Percentiles rank a stretch among this genome's conserved stretches.
phyloP scores from a whole-genome alignment of 2,329 filamentous ascomycete genomes.

The Blastomyces percursus region DNA sequence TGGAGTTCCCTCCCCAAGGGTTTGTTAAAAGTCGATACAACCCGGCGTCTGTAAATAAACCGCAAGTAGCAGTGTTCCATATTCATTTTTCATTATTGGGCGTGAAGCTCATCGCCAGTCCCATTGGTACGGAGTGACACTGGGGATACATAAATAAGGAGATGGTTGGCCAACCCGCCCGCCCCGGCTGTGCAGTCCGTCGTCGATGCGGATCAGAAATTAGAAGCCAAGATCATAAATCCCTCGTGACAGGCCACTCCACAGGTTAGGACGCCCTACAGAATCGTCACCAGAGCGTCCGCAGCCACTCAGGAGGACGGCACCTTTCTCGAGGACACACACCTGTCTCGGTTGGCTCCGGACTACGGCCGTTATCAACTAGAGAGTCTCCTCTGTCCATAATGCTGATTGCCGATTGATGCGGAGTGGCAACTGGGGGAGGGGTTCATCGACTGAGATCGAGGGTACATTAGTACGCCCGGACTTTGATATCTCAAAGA shows the following conservation, averaged over 20 bases:
- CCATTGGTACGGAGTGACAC: background rate
- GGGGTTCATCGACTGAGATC: background rate
- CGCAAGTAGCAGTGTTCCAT: too few species aligned
- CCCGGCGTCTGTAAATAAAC: too few species aligned
- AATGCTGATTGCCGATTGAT: background rate
- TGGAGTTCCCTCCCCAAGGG: too few species aligned
- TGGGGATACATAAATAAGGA: background rate
- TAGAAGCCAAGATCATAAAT: background rate
- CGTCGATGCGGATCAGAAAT: background rate
- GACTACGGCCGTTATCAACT: background rate
- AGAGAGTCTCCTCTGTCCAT: background rate
- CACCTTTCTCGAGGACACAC: too few species aligned
- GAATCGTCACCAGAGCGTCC: background rate
- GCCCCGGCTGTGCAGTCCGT: background rate
- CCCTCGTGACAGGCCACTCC: background rate
- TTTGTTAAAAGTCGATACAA: background rate
- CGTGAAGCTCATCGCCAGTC: background rate
- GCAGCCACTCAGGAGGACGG: conserved; percentile 1
- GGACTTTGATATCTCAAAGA: background rate
- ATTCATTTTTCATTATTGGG: background rate
- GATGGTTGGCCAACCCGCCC: background rate
- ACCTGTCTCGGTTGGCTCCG: background rate
- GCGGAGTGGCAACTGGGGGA: background rate
- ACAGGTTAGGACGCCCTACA: background rate
- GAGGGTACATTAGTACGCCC: too few species aligned